These are phyloP conservation scores for Cyberlindnera petersonii DNA, from an alignment of 805 yeast genomes.

Conservation along the genomic window DNA sequence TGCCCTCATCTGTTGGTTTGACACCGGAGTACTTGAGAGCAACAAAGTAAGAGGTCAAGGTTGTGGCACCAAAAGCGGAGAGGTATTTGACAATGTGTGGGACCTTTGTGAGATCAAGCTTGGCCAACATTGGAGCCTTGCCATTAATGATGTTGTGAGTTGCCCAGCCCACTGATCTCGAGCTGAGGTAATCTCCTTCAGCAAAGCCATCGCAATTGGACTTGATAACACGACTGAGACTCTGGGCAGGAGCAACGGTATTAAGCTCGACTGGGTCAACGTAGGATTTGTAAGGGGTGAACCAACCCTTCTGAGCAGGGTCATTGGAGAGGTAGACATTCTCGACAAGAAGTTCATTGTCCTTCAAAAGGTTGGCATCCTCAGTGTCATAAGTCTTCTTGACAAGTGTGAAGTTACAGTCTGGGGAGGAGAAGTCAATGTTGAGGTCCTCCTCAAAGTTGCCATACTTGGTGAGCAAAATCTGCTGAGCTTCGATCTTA, in stretches of 20 bases:
- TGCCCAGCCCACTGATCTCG: constrained; percentile 44
- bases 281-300: constrained; percentile 33
- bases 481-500: constrained; percentile 29
- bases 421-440: constrained; percentile 22
- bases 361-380: constrained; percentile 26
- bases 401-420: constrained; percentile 30
- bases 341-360: constrained; percentile 44
- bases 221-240: constrained; percentile 47
- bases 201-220: constrained; percentile 39
- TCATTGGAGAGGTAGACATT: constrained; percentile 49
- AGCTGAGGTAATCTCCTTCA: constrained; percentile 43
- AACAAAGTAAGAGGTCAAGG: constrained; percentile 59
- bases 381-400: constrained; percentile 21
- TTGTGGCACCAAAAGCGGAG: constrained; percentile 52
- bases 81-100: constrained; percentile 39
- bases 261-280: constrained; percentile 34
- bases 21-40: constrained; percentile 47
- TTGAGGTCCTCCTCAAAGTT: constrained; percentile 26
- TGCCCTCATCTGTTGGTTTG: constrained; percentile 36
- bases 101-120: constrained; percentile 20
- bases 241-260: constrained; percentile 46
- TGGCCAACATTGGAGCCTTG: constrained; percentile 1
- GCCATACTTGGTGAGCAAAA: constrained; percentile 30
- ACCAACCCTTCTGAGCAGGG: constrained; percentile 62
- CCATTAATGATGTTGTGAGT: constrained; percentile 38